phyloP scores from a whole-genome alignment of 2,329 filamentous ascomycete species.

The Scedosporium minutisporum region DNA sequence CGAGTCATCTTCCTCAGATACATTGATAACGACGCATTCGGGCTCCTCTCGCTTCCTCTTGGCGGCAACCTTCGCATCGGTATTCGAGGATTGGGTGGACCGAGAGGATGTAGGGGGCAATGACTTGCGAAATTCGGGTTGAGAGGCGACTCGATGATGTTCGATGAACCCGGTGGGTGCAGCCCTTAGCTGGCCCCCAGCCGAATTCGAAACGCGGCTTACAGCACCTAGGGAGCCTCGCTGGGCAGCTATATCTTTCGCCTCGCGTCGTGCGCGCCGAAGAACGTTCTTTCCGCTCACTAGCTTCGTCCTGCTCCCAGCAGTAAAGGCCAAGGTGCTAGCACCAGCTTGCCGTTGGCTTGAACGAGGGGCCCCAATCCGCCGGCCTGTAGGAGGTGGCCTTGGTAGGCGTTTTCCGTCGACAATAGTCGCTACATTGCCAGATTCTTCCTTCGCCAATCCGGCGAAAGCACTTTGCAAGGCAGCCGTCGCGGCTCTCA shows the following conservation, averaged over 20 bases:
- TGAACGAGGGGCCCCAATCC: background rate
- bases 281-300: slow-evolving; percentile 3
- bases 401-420: slow-evolving; percentile 7
- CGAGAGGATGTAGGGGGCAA: background rate
- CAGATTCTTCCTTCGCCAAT: slow-evolving; percentile 18
- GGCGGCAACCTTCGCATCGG: background rate
- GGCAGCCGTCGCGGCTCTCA: slow-evolving; percentile 17
- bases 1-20: slow-evolving; percentile 1
- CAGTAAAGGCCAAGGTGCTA: slow-evolving; percentile 3
- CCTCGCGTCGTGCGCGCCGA: slow-evolving; percentile 3
- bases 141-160: slow-evolving; percentile 2
- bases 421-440: slow-evolving; percentile 18
- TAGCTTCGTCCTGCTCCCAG: slow-evolving; percentile 6
- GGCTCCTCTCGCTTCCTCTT: background rate
- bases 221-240: background rate
- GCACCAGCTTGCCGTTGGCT: background rate
- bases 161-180: slow-evolving; percentile 1
- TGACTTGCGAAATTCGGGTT: background rate
- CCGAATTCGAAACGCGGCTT: background rate
- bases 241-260: slow-evolving; percentile 2
- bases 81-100: background rate
- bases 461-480: slow-evolving; percentile 2
- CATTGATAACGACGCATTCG: background rate
- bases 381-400: background rate
- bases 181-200: background rate